Evolutionary conservation across 208 protist species (phyloP), one percentile per base, ranked within the genome.

Genomic region (Herpetomonas tarakana): DNA sequence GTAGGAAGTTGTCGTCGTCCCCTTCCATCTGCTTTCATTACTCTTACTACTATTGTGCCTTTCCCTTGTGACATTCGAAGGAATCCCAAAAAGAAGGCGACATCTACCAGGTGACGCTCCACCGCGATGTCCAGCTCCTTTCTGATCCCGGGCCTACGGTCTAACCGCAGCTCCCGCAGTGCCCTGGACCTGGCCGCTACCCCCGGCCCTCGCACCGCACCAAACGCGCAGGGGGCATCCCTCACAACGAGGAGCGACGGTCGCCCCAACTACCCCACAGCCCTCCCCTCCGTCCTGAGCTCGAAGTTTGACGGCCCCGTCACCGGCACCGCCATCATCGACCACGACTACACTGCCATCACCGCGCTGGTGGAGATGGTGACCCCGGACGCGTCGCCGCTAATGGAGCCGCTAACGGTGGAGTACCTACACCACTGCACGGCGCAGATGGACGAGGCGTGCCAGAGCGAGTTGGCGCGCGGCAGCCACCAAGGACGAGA

Each of bases 291-390:
- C 4, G 41, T 25, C 0, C 51, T 67, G 2, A 24, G 31, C 19
- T 19, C 39, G n/a, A 35, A 30, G 26, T 71, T 22, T 52, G 29
- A 19, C n/a, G 70, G 58, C 2, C 62, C 62, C 25, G 70, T 67
- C 2, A 3, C 46, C 2, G 70, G 63, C 27, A 71, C 59, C 18
- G 62, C 60, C n/a, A 54, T 76, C 27, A 26, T 76, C 7, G 56
- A 64, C 41, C 58, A 64, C 12, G 31, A 47, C 53, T 27, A 49
- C 38, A 44, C 26, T 11, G 16, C 12, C 41, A 28, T 53, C 26
- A 29, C 44, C 44, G 31, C 31, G 24, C 52, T 61, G 1, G 39
- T 45, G 29, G 35, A 41, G 35, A 41, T 41, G 35, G 35, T 62
- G 41, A 16, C 56, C 2, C 56, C 56, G n/a, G 45, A 28, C 27